Base-by-base conservation (phyloP, 192 early-diverging fungal species). In the Backusella sp. region DNA sequence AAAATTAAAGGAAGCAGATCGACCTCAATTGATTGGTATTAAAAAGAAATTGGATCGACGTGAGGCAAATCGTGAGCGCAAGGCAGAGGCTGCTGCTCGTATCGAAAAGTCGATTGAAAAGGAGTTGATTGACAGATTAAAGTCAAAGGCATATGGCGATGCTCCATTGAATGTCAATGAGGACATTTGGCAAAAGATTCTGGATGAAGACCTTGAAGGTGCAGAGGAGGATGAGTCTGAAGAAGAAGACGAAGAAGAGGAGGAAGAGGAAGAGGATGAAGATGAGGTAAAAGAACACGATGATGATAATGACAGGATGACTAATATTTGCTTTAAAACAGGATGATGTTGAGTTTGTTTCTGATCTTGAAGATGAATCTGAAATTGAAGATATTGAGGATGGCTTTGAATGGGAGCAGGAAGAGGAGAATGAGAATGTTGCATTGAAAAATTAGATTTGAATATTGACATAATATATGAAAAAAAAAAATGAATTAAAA, bases 101-200 rank as follows among this genome's bases (percentile, higher is more conserved):
- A 85, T 99, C 66, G 96, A 98, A 62, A 89, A 92, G 81, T 87
- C 91, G 4, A 98, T 99, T 78, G 97, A 98, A 78, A 97, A 97
- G 86, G 97, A 99, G 85, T 87, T 99, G 73, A 85, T 99, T 76
- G 93, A 95, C 73, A 87, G 97, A 52, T 85, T 99, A 71, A 93
- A 91, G 88, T 92, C 85, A 84, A 96, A 96, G 84, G 94, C 97
- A 0, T 99, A 99, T 83, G 97, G 94, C 36, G 97, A 99, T 78
- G 93, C 90, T 46, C 96, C 97, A 19, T 88, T 99, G 70, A 99
- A 99, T 83, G 95, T 96, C 76, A 92, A 92, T 76, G 91, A 96
- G 80, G 85, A 88, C 36, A 93, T 95, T 21, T 99, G 97, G 92
- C 90, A 87, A 76, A 91, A 94, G 82, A 93, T 96, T 23, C 80